These are phyloP conservation scores for Tulasnella sp. DNA, from an alignment of 768 basidiomycete species.

Conservation along the genomic window DNA sequence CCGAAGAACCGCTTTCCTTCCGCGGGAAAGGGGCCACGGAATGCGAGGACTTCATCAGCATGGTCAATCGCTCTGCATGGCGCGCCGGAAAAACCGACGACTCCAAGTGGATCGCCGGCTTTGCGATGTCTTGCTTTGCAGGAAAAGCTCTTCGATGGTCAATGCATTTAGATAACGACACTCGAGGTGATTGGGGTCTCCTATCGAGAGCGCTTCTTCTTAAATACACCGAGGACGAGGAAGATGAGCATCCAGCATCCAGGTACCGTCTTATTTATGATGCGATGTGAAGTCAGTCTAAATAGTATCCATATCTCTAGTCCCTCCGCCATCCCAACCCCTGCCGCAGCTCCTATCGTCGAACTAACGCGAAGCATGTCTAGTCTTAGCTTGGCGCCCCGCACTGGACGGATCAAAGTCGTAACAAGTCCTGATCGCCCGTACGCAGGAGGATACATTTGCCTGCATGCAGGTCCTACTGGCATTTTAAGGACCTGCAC, in stretches of 20 bases:
- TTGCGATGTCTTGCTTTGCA: not conserved
- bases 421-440: not conserved
- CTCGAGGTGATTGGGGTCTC: not conserved
- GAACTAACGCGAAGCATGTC: not conserved
- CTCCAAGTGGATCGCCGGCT: not conserved
- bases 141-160: not conserved
- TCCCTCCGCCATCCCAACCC: not conserved
- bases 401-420: not conserved
- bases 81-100: not conserved
- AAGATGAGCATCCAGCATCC: not conserved
- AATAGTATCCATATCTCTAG: not conserved
- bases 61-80: not conserved
- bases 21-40: not conserved
- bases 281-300: too few species aligned
- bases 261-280: not conserved
- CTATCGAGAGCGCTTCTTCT: not conserved
- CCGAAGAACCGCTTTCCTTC: not conserved
- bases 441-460: not conserved
- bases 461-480: not conserved
- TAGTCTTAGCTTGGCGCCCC: not conserved
- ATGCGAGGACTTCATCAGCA: not conserved
- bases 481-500: not conserved
- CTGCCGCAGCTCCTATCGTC: not conserved
- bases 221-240: not conserved
- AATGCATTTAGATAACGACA: not conserved